Base-by-base conservation (phyloP, 179 eudicot species). In the Actinidia polygama region DNA sequence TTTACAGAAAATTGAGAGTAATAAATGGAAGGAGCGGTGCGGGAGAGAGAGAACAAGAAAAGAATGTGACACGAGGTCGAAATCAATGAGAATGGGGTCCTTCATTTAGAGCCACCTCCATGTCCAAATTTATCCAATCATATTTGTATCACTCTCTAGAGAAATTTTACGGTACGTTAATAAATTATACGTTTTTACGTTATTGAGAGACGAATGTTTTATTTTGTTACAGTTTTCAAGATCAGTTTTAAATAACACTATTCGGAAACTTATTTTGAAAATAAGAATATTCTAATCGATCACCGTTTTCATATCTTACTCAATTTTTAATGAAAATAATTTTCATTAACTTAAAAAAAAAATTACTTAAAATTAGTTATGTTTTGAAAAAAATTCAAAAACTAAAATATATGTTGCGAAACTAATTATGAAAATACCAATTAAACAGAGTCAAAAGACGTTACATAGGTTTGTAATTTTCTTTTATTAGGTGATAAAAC, bases 11-110 rank as follows among this genome's bases (percentile, higher is more conserved):
- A n/a, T n/a, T 76, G 66, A 57, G 11, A 57, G 63, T 24, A 76
- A 57, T 76, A 51, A 76, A 77, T 58, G 68, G 4, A 36, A 19
- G 21, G 49, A 77, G 80, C 80, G 30, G 69, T 77, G 69, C 9
- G 46, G 2, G 51, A 44, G 69, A 19, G 54, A 77, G 69, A 4
- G 2, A 30, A 30, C 36, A 5, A 11, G 30, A n/a, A 21, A 59
- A 68, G 80, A 59, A 58, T 23, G 30, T 44, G 80, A 77, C 51
- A 6, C 15, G 12, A 16, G 63, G 79, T 58, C 4, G 53, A 24
- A 59, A 77, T 77, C 18, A 59, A 62, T 21, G 30, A 61, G 55
- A 21, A 21, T 46, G 80, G 50, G 80, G 72, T 47, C 72, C 80
- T 78, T 21, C n/a, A 30, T 30, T 30, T 19, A 59, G 61, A 69